Percentiles rank a stretch among this genome's conserved stretches.
phyloP scores from a whole-genome alignment of 768 basidiomycete species.

The Pleurotus eryngii region DNA sequence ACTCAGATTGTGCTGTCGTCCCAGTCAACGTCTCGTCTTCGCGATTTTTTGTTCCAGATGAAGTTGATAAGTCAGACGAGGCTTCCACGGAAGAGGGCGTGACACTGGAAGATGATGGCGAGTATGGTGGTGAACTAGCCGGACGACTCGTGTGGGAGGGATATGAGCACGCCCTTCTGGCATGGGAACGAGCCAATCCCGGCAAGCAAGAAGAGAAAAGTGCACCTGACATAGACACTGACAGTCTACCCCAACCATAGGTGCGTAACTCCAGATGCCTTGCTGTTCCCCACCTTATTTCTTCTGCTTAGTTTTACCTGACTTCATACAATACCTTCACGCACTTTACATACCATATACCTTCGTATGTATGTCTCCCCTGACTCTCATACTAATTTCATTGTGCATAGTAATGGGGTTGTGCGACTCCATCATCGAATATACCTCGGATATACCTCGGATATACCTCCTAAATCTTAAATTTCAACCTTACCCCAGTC shows the following conservation, averaged over 20 bases:
- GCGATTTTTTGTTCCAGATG: slow-evolving; percentile 15
- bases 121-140: slow-evolving; percentile 65
- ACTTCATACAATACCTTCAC: too few species aligned
- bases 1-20: slow-evolving; percentile 73
- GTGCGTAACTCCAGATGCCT: not conserved
- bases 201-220: slow-evolving; percentile 11
- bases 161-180: slow-evolving; percentile 63
- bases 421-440: too few species aligned
- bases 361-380: too few species aligned
- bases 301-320: too few species aligned
- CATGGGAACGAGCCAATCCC: slow-evolving; percentile 55
- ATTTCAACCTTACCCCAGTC: too few species aligned
- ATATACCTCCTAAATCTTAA: too few species aligned
- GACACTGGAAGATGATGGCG: slow-evolving; percentile 56
- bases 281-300: too few species aligned
- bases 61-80: slow-evolving; percentile 17
- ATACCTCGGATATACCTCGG: too few species aligned
- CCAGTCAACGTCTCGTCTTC: slow-evolving; percentile 34
- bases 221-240: slow-evolving; percentile 7
- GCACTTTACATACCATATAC: too few species aligned
- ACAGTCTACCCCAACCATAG: not conserved
- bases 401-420: too few species aligned
- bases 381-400: too few species aligned
- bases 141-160: slow-evolving; percentile 76
- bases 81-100: slow-evolving; percentile 19